These are phyloP conservation scores for Rosa hybrid DNA, from an alignment of 331 rosid genomes.

Conservation along the genomic window DNA sequence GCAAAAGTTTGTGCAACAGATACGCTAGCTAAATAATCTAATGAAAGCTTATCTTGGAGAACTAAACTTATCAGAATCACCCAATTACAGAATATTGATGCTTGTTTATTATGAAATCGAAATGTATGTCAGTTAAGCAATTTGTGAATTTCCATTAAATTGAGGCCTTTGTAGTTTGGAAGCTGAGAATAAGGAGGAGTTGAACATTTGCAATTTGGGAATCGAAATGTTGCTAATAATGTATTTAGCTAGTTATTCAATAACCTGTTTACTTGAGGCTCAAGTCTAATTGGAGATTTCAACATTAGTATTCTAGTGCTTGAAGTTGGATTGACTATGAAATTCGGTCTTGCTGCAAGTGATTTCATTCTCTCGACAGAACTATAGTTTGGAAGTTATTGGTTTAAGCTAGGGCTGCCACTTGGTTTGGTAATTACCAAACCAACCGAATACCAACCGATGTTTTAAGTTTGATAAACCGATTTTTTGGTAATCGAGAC, in stretches of 20 bases:
- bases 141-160: background rate
- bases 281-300: background rate
- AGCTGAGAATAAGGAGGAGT: background rate
- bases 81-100: too few relatives aligned
- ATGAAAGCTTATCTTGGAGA: too few relatives aligned
- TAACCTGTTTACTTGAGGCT: background rate
- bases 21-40: too few relatives aligned
- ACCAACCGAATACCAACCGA: too few relatives aligned
- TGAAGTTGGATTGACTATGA: background rate
- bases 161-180: background rate
- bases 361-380: background rate
- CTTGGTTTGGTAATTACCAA: too few relatives aligned
- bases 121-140: background rate
- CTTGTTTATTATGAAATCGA: background rate
- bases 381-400: background rate
- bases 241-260: background rate
- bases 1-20: too few relatives aligned
- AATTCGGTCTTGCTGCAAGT: background rate
- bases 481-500: too few relatives aligned
- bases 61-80: too few relatives aligned
- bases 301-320: background rate
- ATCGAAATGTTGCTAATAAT: background rate
- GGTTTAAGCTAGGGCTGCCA: background rate
- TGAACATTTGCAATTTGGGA: background rate
- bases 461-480: too few relatives aligned